Conservation (phyloP, 257 asterid species). For the Oldenlandia corymbosa region DNA sequence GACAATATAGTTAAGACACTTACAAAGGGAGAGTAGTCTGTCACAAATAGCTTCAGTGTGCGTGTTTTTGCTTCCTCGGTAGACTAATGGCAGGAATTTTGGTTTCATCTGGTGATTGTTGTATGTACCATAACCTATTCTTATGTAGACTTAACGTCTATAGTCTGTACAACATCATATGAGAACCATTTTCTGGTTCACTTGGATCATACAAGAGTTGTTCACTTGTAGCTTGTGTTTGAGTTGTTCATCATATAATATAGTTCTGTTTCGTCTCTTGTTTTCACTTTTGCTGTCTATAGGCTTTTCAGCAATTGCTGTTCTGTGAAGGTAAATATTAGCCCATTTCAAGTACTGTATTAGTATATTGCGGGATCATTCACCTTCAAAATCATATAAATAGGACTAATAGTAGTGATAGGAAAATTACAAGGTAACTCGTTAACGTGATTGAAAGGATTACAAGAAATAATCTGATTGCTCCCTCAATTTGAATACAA, state of each 20-base stretch:
- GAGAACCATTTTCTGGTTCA: background rate
- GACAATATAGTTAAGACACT: conserved; percentile 49
- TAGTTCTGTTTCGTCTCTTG: background rate
- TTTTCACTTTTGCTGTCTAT: background rate
- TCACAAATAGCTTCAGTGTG: background rate
- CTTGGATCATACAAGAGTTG: background rate
- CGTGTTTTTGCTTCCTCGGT: background rate
- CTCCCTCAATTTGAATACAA: too few species aligned
- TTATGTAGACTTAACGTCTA: too few species aligned
- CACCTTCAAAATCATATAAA: too few species aligned
- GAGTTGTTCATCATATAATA: background rate
- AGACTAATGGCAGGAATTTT: background rate
- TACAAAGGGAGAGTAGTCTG: conserved; percentile 24
- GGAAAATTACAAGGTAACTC: background rate
- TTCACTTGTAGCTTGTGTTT: background rate
- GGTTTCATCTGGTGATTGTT: background rate
- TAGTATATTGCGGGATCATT: too few species aligned
- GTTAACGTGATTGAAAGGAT: background rate
- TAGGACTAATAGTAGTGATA: too few species aligned
- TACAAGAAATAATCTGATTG: background rate
- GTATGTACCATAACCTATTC: background rate
- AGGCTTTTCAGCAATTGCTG: background rate
- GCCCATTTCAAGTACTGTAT: background rate
- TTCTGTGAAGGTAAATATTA: background rate
- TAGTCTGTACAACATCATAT: background rate